phyloP scores from a whole-genome alignment of 345 rosid genomes.

The Microcos paniculata region DNA sequence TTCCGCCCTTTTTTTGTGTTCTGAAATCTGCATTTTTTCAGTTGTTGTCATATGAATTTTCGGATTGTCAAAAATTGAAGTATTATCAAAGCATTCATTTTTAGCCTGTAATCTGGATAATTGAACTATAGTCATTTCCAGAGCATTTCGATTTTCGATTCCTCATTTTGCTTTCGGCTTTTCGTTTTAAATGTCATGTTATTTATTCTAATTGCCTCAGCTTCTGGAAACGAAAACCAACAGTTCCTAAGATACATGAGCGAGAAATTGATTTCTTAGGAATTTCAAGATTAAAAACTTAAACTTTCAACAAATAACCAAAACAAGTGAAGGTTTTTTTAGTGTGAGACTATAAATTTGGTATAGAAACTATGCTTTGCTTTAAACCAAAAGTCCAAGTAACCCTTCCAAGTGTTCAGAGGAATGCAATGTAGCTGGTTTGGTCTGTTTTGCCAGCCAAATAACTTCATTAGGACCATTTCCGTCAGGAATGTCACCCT shows the following conservation, averaged over 20 bases:
- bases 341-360: not conserved
- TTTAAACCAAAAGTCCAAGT: not conserved
- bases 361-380: not conserved
- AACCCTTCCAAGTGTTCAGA: not conserved
- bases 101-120: not conserved
- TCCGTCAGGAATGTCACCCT: not conserved
- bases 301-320: not conserved
- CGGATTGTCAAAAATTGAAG: not conserved
- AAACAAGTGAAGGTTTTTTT: not conserved
- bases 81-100: not conserved
- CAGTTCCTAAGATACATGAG: not conserved
- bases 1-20: too few relatives aligned
- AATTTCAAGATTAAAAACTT: not conserved
- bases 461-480: not conserved
- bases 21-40: not conserved
- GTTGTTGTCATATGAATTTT: not conserved
- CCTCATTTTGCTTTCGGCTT: not conserved
- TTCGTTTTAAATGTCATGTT: not conserved
- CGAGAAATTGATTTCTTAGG: too few relatives aligned
- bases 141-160: not conserved
- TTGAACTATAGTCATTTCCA: not conserved
- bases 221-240: constrained; percentile 6
- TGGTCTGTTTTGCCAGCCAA: not conserved
- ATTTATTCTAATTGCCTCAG: not conserved
- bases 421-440: not conserved